Evolutionary conservation across 108 stramenopile species (phyloP).

Genomic region (Halocafeteria seosinensis): DNA sequence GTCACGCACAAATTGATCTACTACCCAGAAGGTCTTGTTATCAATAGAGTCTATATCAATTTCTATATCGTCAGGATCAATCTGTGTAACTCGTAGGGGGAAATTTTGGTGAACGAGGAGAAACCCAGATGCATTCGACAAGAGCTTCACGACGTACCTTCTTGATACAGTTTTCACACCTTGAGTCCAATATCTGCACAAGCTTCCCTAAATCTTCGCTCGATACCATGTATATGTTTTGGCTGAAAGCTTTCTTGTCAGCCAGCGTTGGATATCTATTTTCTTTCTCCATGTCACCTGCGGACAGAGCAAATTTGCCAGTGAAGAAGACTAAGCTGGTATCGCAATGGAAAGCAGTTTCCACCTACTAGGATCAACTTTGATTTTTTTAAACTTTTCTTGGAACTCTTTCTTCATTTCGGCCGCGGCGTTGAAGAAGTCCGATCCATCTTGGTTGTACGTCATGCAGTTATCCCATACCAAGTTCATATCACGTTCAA

Average conservation of each 20-base stretch:
- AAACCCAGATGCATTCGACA: too few relatives aligned
- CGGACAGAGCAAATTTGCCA: neutral
- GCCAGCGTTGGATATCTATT: neutral
- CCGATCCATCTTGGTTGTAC: conserved; percentile 9
- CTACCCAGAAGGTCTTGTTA: neutral
- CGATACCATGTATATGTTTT: neutral
- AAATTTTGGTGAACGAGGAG: too few relatives aligned
- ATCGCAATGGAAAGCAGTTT: neutral
- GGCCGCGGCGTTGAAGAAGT: neutral
- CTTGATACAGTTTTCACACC: neutral
- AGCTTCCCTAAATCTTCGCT: neutral
- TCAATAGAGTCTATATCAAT: conserved; percentile 1
- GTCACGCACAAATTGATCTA: neutral
- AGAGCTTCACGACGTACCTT: too few relatives aligned
- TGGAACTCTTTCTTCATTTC: neutral
- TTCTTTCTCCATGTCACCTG: neutral
- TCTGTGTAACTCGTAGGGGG: too few relatives aligned
- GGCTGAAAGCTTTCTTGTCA: conserved; percentile 1
- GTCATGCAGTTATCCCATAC: conserved; percentile 9
- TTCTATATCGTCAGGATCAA: conserved; percentile 5
- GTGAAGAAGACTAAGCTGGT: too few relatives aligned
- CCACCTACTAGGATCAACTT: neutral
- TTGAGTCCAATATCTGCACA: conserved; percentile 1
- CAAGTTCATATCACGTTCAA: neutral
- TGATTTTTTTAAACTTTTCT: conserved; percentile 4